Evolutionary conservation across 2,329 filamentous ascomycete species (phyloP).

Genomic region (Botrytis deweyae): DNA sequence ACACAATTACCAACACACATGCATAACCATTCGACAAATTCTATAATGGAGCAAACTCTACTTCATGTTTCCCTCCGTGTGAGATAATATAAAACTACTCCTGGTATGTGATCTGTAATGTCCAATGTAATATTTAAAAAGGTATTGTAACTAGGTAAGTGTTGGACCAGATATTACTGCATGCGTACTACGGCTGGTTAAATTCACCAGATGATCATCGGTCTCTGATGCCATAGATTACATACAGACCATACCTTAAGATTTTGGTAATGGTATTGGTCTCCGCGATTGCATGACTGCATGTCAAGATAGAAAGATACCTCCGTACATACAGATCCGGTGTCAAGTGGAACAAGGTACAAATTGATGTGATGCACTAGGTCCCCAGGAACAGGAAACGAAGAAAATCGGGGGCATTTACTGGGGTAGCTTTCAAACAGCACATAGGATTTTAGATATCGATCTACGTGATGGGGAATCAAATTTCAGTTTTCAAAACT

Average conservation of each 20-base stretch:
- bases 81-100: not conserved
- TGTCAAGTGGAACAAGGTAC: not conserved
- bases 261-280: not conserved
- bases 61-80: not conserved
- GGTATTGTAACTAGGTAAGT: not conserved
- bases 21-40: too few species aligned
- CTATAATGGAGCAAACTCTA: not conserved
- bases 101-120: not conserved
- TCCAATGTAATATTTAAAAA: not conserved
- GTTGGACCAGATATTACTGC: not conserved
- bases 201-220: not conserved
- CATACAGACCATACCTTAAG: not conserved
- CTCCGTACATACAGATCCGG: not conserved
- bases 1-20: not conserved
- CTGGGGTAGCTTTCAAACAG: not conserved
- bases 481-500: rapidly evolving
- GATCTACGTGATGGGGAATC: not conserved
- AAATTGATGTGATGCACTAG: not conserved
- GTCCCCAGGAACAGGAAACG: not conserved
- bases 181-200: not conserved
- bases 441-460: too few species aligned
- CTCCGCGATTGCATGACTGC: not conserved
- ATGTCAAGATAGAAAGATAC: not conserved
- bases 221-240: not conserved
- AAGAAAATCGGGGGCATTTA: not conserved